Evolutionary conservation across 2,329 filamentous ascomycete species (phyloP), one percentile per base, ranked within the genome.

Genomic region (Colletotrichum sansevieriae): DNA sequence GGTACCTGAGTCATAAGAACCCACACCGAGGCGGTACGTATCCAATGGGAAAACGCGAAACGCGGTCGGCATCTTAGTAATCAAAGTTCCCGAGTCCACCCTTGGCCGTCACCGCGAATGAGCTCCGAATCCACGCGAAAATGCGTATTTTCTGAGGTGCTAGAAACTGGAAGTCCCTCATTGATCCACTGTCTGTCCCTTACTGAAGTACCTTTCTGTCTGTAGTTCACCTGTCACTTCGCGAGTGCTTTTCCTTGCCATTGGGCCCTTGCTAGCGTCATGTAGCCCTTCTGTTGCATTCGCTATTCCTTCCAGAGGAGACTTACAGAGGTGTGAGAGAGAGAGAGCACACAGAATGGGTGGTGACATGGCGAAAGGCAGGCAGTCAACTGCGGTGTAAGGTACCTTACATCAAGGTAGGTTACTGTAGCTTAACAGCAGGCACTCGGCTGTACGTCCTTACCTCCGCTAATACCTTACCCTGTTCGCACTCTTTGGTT

Each of bases 41-140:
- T 25, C 25, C 15, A 55, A 55, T 55, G 6, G 33, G 41, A 6
- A 68, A 54, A 41, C n/a, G 20, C 37, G 20, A 55, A 44, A 41
- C 35, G 39, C 35, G 22, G 46, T 54, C 47, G 55, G 47, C 22
- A 61, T 57, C 51, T 71, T 70, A 60, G 59, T 58, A 60, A 69
- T 69, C 69, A 65, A 51, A 69, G 57, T 70, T 71, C 69, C 69
- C 69, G 66, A 63, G 46, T 65, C 61, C 69, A 69, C 66, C 61
- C 66, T 69, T 55, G 18, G 61, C 41, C 49, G 58, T 63, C 54
- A 54, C 66, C 63, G 67, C 67, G 58, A 46, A 37, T 37, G 37
- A 54, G 65, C 65, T 63, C 70, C 68, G 70, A 65, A 44, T 71
- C 68, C 68, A 71, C 70, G 60, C 68, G 64, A 71, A 71, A 56